Base-by-base conservation (phyloP, 148 eudicot genomes). In the Hydrangea macrophylla region DNA sequence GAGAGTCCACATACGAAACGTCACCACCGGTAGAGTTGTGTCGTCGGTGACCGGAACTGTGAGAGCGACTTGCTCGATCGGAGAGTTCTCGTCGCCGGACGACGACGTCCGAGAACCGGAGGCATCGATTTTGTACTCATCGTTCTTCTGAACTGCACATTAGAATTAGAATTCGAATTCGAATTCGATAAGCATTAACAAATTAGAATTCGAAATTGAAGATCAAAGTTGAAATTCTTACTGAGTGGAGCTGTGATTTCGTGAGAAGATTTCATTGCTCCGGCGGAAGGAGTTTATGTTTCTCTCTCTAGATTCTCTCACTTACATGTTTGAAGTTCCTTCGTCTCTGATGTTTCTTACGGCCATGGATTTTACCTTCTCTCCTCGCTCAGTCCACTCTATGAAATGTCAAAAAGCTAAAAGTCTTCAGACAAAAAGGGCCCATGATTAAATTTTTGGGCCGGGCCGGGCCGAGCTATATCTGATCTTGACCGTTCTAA, bases 41-140 rank as follows among this genome's bases (percentile, higher is more conserved):
- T 90, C 97, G 56, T 94, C 98, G 24, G 86, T 81, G 75, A 77
- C 74, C 1, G 88, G 86, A 4, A 94, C 98, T 5, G 98, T 94
- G 31, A 90, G 77, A 9, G 92, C 90, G 0, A 94, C 98, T 75
- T 94, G 88, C 80, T 80, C 84, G 27, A 93, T 78, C 51, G 70
- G 82, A 60, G 87, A 84, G 58, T 78, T 84, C 45, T 77, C 81
- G 1, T 65, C 59, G 2, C 55, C 65, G 64, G 27, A 20, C 2
- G 20, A 28, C 24, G 26, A 51, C 0, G 33, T 33, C 40, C 36
- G 20, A 6, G 79, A 68, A 31, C 50, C 26, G 33, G 77, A 61
- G 48, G 77, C 67, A 51, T 64, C 62, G 60, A 12, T 24, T 22
- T 18, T 1, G 13, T 44, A 23, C 4, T 33, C 6, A 15, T 15